Base-by-base conservation (phyloP, 1,139 yeast genomes). In the Schwanniomyces etchellsii region DNA sequence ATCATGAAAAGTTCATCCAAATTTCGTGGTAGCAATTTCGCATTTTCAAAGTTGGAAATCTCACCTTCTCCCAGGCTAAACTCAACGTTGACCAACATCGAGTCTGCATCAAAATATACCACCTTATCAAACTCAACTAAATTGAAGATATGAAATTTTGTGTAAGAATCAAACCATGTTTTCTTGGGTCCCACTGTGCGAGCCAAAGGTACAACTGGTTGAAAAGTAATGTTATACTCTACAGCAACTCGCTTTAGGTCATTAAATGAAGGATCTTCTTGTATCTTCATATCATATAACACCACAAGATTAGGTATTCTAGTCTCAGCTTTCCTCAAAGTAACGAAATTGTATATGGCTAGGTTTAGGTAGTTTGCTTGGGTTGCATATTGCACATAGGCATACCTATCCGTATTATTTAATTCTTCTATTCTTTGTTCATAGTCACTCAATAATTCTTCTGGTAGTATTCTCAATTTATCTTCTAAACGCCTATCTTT, bases 61-160 rank as follows among this genome's bases (percentile, higher is more conserved):
- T 7, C 16, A 16, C 16, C 14, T 13, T 11, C 4, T 4, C 15
- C 4, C 5, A 33, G 31, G 6, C 32, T 34, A 3, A 29, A 26
- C 7, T 33, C 26, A 4, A 36, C 35, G 20, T 45, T 38, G 7
- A 44, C 30, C 13, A 70, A 38, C 53, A 60, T 54, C 9, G 70
- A 54, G 43, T 69, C 77, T 2, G 72, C 54, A 44, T 70, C 76
- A 38, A 63, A 60, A 35, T 50, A 62, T 4, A 63, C 57, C 20
- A 63, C 37, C 20, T 62, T 39, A 24, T 57, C 61, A 29, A 61
- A 79, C 25, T 72, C 65, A 1, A 60, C 56, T 40, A 65, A 64
- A 35, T 65, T 61, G 45, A 77, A 77, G 0, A 74, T 63, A 37
- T 67, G 61, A 24, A 77, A 52, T 41, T 77, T 77, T 0, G 81